Percentiles rank a stretch among this genome's conserved stretches.
These are phyloP conservation scores for Sclerotinia spermophila DNA, from an alignment of 2,329 filamentous ascomycete genomes.

Conservation along the genomic window DNA sequence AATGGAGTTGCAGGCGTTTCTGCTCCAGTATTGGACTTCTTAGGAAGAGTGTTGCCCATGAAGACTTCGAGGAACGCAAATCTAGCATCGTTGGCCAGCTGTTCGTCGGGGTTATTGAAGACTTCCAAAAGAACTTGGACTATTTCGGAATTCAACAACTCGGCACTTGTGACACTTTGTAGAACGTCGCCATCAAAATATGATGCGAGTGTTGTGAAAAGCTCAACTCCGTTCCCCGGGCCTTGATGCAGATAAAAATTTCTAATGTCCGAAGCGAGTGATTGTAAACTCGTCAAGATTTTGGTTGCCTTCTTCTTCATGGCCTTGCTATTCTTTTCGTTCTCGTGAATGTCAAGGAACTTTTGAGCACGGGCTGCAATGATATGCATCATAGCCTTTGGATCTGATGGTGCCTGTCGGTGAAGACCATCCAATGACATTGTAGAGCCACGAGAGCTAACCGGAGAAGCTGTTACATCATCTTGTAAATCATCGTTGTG, in stretches of 20 bases:
- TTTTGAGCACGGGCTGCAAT: conserved; percentile 75
- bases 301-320: conserved; percentile 76
- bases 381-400: conserved; percentile 61
- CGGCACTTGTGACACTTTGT: conserved; percentile 92
- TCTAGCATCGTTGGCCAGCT: conserved; percentile 63
- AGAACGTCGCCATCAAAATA: conserved; percentile 88
- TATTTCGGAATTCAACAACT: conserved; percentile 85
- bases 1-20: conserved; percentile 79
- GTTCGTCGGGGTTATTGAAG: conserved; percentile 68
- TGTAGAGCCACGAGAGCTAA: conserved; percentile 58
- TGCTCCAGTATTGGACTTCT: conserved; percentile 56
- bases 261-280: conserved; percentile 68
- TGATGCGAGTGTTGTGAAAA: conserved; percentile 73
- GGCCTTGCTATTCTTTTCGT: conserved; percentile 63
- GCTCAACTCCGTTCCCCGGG: conserved; percentile 53
- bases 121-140: conserved; percentile 79
- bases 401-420: conserved; percentile 46
- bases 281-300: conserved; percentile 70
- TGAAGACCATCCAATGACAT: conserved; percentile 58
- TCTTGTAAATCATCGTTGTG: conserved; percentile 53
- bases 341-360: conserved; percentile 81
- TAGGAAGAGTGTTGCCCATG: conserved; percentile 71
- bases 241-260: conserved; percentile 61
- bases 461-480: conserved; percentile 36
- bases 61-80: conserved; percentile 87